These are phyloP conservation scores for Grifola frondosa DNA, from an alignment of 1,284 basidiomycete genomes.

Conservation along the genomic window DNA sequence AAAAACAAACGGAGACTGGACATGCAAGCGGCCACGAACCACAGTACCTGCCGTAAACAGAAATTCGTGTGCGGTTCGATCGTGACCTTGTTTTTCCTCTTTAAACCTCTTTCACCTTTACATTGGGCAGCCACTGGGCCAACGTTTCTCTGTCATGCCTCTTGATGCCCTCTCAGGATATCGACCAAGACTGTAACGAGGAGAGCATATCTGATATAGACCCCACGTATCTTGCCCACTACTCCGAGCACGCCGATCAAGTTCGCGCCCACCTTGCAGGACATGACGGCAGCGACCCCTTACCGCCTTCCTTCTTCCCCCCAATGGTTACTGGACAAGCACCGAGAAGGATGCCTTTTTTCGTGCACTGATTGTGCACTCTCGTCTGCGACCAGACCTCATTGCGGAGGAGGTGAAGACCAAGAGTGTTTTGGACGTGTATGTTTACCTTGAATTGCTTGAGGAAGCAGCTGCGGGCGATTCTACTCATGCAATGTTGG, in stretches of 20 bases:
- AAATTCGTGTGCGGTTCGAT: no score
- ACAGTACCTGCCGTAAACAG: no score
- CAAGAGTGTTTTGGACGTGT: slow-evolving; percentile 64
- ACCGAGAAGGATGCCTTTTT: slow-evolving; percentile 73
- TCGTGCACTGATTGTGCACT: slow-evolving; percentile 58
- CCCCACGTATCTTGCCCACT: slow-evolving; percentile 18
- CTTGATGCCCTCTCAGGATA: no score
- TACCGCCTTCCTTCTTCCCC: slow-evolving; percentile 43
- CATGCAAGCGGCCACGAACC: no score
- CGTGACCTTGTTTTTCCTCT: no score
- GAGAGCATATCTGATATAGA: slow-evolving; percentile 15
- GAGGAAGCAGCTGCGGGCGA: slow-evolving; percentile 32
- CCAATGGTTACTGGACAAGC: slow-evolving; percentile 59
- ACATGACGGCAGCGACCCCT: slow-evolving; percentile 10
- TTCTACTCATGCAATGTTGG: neutral
- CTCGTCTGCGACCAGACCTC: slow-evolving; percentile 70
- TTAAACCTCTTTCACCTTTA: no score
- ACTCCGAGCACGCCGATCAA: slow-evolving; percentile 20
- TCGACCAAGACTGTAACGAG: slow-evolving; percentile 16
- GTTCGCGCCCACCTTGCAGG: slow-evolving; percentile 24
- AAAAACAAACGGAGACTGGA: no score
- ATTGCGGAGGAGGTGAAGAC: slow-evolving; percentile 61
- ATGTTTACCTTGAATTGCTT: slow-evolving; percentile 55
- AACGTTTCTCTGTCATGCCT: neutral
- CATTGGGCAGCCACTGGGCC: no score